Conservation (phyloP, 2,329 filamentous ascomycete genomes). For the Diaporthe capsici region DNA sequence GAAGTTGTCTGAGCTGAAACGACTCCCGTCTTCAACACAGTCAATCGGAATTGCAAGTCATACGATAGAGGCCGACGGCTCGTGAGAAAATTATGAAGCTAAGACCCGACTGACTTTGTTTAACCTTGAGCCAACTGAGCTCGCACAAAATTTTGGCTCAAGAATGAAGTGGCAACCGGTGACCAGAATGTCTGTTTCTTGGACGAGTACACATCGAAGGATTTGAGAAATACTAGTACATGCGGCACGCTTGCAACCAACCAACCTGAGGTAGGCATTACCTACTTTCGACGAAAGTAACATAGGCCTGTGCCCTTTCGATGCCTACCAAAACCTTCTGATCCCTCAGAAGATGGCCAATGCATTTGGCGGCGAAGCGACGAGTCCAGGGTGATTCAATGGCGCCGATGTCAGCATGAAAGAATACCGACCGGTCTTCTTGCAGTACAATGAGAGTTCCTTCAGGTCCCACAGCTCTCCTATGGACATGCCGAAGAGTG, state of each 20-base stretch:
- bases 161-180: neutral
- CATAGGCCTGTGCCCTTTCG: neutral
- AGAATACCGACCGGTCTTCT: constrained; percentile 65
- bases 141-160: neutral
- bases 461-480: constrained; percentile 71
- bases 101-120: neutral
- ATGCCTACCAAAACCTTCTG: neutral
- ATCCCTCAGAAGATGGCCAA: constrained; percentile 59
- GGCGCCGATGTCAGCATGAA: constrained; percentile 75
- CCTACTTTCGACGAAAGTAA: no score
- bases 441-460: constrained; percentile 66
- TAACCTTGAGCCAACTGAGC: neutral
- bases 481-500: constrained; percentile 67
- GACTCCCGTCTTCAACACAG: neutral
- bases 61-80: no score
- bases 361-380: constrained; percentile 64
- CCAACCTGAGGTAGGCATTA: no score
- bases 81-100: no score
- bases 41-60: no score
- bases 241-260: neutral
- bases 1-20: neutral
- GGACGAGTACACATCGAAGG: neutral
- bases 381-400: constrained; percentile 68
- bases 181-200: neutral
- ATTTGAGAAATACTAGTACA: neutral